A percentile compares a stretch with the other conserved stretches of the same genome.
These are phyloP conservation scores for Lipomyces kockii DNA, from an alignment of 805 yeast species.

Conservation along the genomic window DNA sequence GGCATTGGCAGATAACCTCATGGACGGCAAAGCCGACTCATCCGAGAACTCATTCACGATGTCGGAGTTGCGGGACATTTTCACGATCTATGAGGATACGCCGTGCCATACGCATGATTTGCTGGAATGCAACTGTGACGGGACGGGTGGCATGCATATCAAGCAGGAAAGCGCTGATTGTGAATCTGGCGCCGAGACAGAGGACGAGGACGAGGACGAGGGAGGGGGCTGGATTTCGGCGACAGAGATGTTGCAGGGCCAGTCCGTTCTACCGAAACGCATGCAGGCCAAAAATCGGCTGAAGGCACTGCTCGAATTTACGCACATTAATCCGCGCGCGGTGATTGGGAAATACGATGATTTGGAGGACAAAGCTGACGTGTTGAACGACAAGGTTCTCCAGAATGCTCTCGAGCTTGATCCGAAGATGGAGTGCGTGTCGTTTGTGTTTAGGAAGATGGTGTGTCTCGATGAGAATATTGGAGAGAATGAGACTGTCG, in stretches of 20 bases:
- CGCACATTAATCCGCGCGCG: conserved; percentile 63
- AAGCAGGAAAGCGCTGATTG: conserved; percentile 14
- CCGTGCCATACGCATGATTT: conserved; percentile 77
- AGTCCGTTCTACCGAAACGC: conserved; percentile 27
- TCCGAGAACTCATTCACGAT: conserved; percentile 64
- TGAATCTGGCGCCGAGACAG: conserved; percentile 13
- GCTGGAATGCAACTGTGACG: conserved; percentile 53
- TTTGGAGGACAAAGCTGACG: conserved; percentile 13
- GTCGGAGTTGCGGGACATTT: conserved; percentile 74
- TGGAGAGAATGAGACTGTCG: neutral
- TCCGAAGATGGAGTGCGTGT: conserved; percentile 10
- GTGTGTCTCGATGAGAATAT: neutral
- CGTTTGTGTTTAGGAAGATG: conserved; percentile 19
- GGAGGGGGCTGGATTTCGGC: conserved; percentile 61
- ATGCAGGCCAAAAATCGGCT: conserved; percentile 54
- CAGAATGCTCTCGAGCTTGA: conserved; percentile 11
- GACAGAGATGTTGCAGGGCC: conserved; percentile 47
- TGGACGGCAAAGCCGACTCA: conserved; percentile 48
- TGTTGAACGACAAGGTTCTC: conserved; percentile 22
- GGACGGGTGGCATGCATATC: conserved; percentile 44
- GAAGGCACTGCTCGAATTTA: conserved; percentile 64
- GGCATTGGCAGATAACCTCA: conserved; percentile 75
- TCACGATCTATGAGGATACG: conserved; percentile 58
- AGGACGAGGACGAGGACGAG: conserved; percentile 34
- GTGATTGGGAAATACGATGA: conserved; percentile 6